Evolutionary conservation across 2,329 filamentous ascomycete species (phyloP).

Genomic region (Alternaria triticina): DNA sequence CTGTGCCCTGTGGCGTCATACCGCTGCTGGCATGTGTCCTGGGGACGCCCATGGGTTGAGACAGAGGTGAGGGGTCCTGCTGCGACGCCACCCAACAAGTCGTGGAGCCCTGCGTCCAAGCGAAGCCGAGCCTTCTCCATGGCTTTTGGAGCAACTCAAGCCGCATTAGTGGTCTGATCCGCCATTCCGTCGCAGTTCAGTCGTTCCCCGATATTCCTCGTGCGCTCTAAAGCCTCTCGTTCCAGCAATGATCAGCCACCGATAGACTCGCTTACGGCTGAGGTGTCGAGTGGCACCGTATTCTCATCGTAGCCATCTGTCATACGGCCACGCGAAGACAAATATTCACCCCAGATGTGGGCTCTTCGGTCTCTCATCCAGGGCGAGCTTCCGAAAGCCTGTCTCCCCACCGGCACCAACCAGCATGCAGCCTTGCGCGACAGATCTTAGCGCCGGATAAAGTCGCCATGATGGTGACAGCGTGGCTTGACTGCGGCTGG

Average conservation of each 20-base stretch:
- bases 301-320: conserved; percentile 5
- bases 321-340: conserved; percentile 24
- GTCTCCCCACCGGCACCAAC: conserved; percentile 25
- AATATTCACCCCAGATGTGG: conserved; percentile 20
- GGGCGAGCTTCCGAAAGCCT: conserved; percentile 26
- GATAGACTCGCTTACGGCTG: conserved; percentile 13
- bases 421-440: conserved; percentile 18
- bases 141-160: conserved; percentile 16
- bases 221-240: conserved; percentile 33
- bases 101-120: conserved; percentile 19
- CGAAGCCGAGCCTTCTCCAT: conserved; percentile 27
- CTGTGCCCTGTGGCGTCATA: conserved; percentile 42
- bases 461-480: conserved; percentile 29
- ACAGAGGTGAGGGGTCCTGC: conserved; percentile 26
- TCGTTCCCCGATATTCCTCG: conserved; percentile 29
- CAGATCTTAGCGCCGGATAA: conserved; percentile 28
- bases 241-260: conserved; percentile 34
- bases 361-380: conserved; percentile 22
- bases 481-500: conserved; percentile 41
- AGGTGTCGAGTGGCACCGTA: conserved; percentile 12
- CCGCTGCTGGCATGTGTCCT: conserved; percentile 22
- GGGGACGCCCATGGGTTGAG: conserved; percentile 16
- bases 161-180: conserved; percentile 28
- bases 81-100: conserved; percentile 38
- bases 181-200: conserved; percentile 27